These are phyloP conservation scores for Penstemon newberryi DNA, from an alignment of 257 asterid genomes.

Conservation along the genomic window DNA sequence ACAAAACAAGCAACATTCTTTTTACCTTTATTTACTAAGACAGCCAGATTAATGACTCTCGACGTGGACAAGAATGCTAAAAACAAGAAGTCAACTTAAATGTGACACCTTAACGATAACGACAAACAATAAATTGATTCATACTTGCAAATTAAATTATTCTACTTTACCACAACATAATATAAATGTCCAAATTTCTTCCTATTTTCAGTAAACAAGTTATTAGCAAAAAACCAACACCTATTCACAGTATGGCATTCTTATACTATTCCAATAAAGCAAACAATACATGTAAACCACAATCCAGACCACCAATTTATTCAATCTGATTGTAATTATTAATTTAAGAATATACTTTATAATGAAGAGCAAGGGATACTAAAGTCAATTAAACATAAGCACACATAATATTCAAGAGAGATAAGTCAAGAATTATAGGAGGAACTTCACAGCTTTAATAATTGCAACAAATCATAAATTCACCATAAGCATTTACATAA, in stretches of 20 bases:
- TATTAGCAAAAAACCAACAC: background rate
- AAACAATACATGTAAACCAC: background rate
- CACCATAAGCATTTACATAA: background rate
- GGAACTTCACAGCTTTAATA: background rate
- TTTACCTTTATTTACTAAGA: constrained; percentile 1
- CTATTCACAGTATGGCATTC: constrained; percentile 6
- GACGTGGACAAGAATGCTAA: background rate
- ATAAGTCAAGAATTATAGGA: too few relatives aligned
- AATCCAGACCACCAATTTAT: constrained; percentile 21
- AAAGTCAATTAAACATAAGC: background rate
- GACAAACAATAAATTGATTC: background rate
- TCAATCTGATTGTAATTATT: background rate
- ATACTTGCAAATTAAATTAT: background rate
- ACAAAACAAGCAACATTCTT: constrained; percentile 1
- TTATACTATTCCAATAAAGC: background rate
- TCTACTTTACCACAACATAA: too few relatives aligned
- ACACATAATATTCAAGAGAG: too few relatives aligned
- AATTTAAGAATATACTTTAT: background rate
- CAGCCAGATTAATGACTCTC: constrained; percentile 15
- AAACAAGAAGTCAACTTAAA: background rate
- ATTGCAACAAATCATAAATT: background rate
- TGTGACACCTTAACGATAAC: background rate
- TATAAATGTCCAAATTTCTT: background rate
- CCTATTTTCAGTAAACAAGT: constrained; percentile 4
- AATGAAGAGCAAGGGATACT: background rate